A percentile compares a stretch with the other conserved stretches of the same genome.
phyloP scores from a whole-genome alignment of 805 yeast species.

The Cephaloascus albidus region DNA sequence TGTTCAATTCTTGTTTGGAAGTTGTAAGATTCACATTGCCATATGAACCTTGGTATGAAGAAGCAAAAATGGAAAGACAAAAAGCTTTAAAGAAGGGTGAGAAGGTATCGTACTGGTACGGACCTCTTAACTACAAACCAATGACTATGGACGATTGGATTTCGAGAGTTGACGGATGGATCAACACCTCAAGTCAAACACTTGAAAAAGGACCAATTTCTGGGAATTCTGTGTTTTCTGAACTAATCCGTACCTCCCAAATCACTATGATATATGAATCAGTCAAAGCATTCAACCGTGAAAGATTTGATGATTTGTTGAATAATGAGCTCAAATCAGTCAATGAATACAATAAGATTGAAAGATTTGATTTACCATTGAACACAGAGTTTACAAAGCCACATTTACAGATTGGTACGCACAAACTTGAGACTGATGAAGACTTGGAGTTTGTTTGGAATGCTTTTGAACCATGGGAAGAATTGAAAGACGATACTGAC shows the following conservation, averaged over 20 bases:
- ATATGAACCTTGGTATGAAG: constrained; percentile 66
- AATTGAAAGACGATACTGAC: constrained; percentile 25
- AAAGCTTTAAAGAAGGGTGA: constrained; percentile 40
- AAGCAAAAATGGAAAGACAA: constrained; percentile 45
- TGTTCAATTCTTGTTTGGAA: constrained; percentile 52
- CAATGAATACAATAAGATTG: constrained; percentile 25
- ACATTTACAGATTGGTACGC: constrained; percentile 27
- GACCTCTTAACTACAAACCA: constrained; percentile 50
- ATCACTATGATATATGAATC: not conserved
- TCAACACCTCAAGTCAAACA: constrained; percentile 7
- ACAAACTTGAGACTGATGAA: constrained; percentile 26
- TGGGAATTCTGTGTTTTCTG: not conserved
- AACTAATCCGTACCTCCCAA: not conserved
- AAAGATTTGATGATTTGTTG: constrained; percentile 7
- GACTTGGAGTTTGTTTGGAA: constrained; percentile 33
- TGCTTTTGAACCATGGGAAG: constrained; percentile 37
- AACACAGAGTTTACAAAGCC: constrained; percentile 18
- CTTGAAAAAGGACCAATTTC: constrained; percentile 3
- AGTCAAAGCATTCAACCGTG: not conserved
- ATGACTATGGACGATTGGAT: constrained; percentile 32
- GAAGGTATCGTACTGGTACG: constrained; percentile 53
- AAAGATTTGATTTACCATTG: constrained; percentile 20
- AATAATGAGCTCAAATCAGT: constrained; percentile 12
- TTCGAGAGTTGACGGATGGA: constrained; percentile 11
- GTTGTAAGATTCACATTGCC: constrained; percentile 35